A percentile compares a stretch with the other conserved stretches of the same genome.
Evolutionary conservation across 2,329 filamentous ascomycete genomes (phyloP).

Genomic region (Hysterium pulicare): DNA sequence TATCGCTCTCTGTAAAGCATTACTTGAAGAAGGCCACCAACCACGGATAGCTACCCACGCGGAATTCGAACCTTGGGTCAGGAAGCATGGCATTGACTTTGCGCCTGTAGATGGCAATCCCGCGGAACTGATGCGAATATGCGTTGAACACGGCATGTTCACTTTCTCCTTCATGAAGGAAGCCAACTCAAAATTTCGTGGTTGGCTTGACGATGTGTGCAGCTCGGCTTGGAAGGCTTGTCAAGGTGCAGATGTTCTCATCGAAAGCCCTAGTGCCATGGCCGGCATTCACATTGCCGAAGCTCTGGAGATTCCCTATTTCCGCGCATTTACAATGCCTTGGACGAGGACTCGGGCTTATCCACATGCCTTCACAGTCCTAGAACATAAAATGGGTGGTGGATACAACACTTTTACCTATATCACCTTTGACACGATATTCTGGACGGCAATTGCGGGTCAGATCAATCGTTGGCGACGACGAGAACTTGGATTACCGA

Average conservation of each 20-base stretch:
- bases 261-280: conserved; percentile 96
- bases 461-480: conserved; percentile 94
- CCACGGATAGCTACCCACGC: conserved; percentile 85
- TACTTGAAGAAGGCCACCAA: conserved; percentile 82
- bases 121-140: conserved; percentile 89
- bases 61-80: conserved; percentile 86
- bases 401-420: conserved; percentile 95
- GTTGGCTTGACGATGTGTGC: conserved; percentile 91
- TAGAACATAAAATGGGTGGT: conserved; percentile 90
- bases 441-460: conserved; percentile 88
- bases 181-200: conserved; percentile 70
- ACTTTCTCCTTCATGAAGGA: conserved; percentile 87
- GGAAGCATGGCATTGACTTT: conserved; percentile 92
- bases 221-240: conserved; percentile 79
- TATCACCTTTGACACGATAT: conserved; percentile 92
- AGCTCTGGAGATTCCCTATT: conserved; percentile 88
- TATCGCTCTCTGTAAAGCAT: conserved; percentile 88
- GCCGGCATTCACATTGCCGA: conserved; percentile 97
- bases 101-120: conserved; percentile 85
- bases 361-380: conserved; percentile 92
- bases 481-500: conserved; percentile 70
- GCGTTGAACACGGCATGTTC: conserved; percentile 96
- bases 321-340: conserved; percentile 96
- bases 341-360: conserved; percentile 96
- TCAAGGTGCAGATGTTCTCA: conserved; percentile 81